Base-by-base conservation (phyloP, 805 yeast species). In the Schwanniomyces pseudopolymorphus region DNA sequence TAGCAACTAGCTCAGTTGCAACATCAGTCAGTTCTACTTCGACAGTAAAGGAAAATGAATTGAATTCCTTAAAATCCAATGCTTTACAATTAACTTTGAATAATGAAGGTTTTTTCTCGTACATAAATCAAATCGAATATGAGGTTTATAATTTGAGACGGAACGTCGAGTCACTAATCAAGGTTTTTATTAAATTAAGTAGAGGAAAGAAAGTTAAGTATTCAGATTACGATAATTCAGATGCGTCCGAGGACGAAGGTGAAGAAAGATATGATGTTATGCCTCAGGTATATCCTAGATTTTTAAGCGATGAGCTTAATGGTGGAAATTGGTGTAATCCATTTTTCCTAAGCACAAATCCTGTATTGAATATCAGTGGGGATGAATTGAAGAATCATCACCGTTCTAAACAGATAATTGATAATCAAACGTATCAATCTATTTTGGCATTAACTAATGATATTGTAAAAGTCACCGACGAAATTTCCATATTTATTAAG, bases 321-420 rank as follows among this genome's bases (percentile, higher is more conserved):
- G 92, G 90, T 14, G 92, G 91, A n/a, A 83, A 84, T 49, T 86
- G 90, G 85, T 77, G 80, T 40, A 85, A 85, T 55, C 88, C 87
- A 21, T 84, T 84, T 53, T 78, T 80, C 52, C 60, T 72, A 38
- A 57, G 71, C 40, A 53, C 56, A 28, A 72, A 67, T 41, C 57
- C 63, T 6, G 67, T 67, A 19, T 61, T 70, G 31, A 73, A 70
- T 53, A 66, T 65, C 24, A 69, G 75, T 53, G 77, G 77, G 2
- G 74, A 71, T 49, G 75, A 71, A 24, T 59, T 70, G 46, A 73
- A 72, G 43, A 71, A 65, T 49, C 61, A 63, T 36, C 64, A 64
- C 43, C 76, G 70, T 40, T 70, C 72, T 33, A 79, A 78, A 50
- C 59, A 74, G 1, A 63, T 79, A n/a, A 66, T 84, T 42, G 84